Evolutionary conservation across 176 grass and related monocot species (phyloP), one percentile per base, ranked within the genome.

Genomic region (Otatea glauca): DNA sequence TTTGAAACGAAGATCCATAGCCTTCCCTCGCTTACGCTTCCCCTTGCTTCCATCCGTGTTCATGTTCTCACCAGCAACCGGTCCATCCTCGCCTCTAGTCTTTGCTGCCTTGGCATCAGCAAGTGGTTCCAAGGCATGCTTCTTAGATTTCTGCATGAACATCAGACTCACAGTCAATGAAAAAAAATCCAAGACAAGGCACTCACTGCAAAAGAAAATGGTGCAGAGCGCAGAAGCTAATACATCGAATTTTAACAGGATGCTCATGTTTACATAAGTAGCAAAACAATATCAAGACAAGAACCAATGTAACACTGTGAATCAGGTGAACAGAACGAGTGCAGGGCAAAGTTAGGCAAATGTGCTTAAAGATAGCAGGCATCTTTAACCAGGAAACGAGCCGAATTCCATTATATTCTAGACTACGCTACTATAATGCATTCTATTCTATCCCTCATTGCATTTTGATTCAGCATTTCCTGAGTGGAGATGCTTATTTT

Each of bases 1-100:
- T 72, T 90, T 79, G 70, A 98, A 95, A 44, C 93, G 89, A 42
- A 98, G 93, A 42, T 99, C 96, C 82, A 87, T 71, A 48, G 34
- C 81, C 37, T 65, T 83, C 37, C 86, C 86, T 23, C 86, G 64
- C 71, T 94, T 94, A 29, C 79, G 21, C 77, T 94, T 94, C 6
- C 38, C 23, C 66, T 90, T 88, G 37, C 50, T 75, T 47, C 53
- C 90, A 43, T 83, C 70, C 3, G 7, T 48, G 44, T 63, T 75
- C 24, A 70, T 20, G 0, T 17, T 55, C 15, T 77, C 81, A 25
- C 51, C 47, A 4, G 35, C 58, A 79, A 6, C 9, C 0, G 55
- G 66, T 64, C 72, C 82, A 58, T 59, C 74, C 51, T 48, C 53
- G 8, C 51, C 18, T 79, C 81, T 75, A 20, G 66, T 15, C 4